These are phyloP conservation scores for Elsinoe australis DNA, from an alignment of 2,329 filamentous ascomycete species.

Conservation along the genomic window DNA sequence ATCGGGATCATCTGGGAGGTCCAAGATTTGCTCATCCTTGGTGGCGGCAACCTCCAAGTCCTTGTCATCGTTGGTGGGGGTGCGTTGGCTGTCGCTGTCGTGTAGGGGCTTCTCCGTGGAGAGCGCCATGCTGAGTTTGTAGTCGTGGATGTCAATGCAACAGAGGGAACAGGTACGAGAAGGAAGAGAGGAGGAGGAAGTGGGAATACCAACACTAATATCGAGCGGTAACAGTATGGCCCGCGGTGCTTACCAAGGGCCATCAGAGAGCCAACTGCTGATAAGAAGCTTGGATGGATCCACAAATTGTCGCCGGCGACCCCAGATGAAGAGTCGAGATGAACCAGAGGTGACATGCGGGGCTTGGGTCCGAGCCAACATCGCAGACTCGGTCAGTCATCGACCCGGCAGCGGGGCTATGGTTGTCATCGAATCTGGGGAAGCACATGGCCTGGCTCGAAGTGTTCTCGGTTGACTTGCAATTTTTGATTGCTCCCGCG, in stretches of 20 bases:
- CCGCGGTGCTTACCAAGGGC: neutral
- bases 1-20: conserved; percentile 48
- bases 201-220: conserved; percentile 11
- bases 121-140: neutral
- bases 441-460: neutral
- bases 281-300: conserved; percentile 11
- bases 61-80: conserved; percentile 21
- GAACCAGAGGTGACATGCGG: conserved; percentile 13
- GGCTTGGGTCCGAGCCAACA: conserved; percentile 9
- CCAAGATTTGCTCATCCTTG: conserved; percentile 18
- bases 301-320: conserved; percentile 1
- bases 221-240: neutral
- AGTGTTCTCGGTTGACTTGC: neutral
- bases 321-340: conserved; percentile 7
- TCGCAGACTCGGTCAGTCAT: neutral
- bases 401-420: neutral
- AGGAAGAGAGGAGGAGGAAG: neutral
- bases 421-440: neutral
- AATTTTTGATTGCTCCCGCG: neutral
- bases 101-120: neutral
- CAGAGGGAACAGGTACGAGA: neutral
- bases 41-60: conserved; percentile 15
- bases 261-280: neutral
- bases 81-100: conserved; percentile 15
- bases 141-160: neutral